phyloP scores from a whole-genome alignment of 139 green algal genomes.

The Micromonas commoda region DNA sequence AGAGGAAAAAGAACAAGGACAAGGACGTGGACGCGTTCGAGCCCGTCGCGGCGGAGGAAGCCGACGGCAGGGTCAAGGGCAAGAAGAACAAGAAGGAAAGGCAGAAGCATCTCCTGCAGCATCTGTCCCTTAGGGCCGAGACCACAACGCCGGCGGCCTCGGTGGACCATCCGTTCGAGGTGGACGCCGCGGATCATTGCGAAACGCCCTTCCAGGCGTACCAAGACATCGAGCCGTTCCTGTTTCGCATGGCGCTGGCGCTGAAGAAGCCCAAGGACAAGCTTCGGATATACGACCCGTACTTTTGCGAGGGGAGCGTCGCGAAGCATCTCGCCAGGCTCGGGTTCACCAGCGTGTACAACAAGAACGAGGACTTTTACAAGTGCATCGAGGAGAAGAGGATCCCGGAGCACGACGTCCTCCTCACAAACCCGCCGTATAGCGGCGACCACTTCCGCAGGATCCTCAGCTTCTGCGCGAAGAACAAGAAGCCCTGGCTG shows the following conservation, averaged over 20 bases:
- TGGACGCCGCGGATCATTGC: constrained; percentile 40
- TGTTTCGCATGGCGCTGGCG: constrained; percentile 26
- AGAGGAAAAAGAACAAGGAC: neutral
- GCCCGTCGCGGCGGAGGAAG: neutral
- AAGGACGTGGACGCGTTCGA: neutral
- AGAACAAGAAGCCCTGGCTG: constrained; percentile 27
- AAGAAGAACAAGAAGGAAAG: neutral
- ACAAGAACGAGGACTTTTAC: constrained; percentile 59
- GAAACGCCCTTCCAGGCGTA: constrained; percentile 46
- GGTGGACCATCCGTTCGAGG: constrained; percentile 29
- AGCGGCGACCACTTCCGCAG: constrained; percentile 41
- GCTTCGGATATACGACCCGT: constrained; percentile 51
- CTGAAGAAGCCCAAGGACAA: constrained; percentile 25
- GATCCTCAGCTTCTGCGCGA: constrained; percentile 29
- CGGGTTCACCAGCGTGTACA: constrained; percentile 46
- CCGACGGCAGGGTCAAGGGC: neutral
- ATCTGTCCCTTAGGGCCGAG: neutral
- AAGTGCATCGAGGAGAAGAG: neutral
- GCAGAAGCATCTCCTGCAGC: neutral
- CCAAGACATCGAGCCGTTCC: constrained; percentile 40
- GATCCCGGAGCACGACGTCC: constrained; percentile 49
- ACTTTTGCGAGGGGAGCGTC: constrained; percentile 45
- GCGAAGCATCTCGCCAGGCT: constrained; percentile 35
- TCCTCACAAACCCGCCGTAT: constrained; percentile 55
- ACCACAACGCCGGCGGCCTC: neutral